Conservation (phyloP, 192 early-diverging fungal genomes). For the Coemansia reversa region DNA sequence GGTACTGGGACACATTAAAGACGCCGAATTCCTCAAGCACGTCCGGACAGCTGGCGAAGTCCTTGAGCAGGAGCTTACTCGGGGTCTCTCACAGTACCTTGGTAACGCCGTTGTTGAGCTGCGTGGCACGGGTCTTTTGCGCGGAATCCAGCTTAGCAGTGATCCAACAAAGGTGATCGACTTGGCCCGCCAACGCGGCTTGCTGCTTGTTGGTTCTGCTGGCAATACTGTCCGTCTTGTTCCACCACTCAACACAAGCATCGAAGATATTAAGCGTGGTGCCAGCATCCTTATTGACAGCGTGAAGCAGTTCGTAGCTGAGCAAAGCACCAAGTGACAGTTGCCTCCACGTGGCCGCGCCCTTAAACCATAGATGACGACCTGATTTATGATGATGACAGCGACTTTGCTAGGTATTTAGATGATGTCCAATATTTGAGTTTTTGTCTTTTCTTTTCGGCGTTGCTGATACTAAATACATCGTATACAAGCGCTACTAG, state of each 20-base stretch:
- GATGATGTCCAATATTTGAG: neutral
- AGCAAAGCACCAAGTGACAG: neutral
- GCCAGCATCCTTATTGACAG: slow-evolving; percentile 68
- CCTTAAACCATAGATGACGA: slow-evolving; percentile 4
- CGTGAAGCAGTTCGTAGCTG: slow-evolving; percentile 24
- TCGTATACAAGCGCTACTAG: neutral
- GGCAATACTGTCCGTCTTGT: slow-evolving; percentile 90
- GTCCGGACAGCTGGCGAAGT: slow-evolving; percentile 66
- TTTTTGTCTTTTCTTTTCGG: neutral
- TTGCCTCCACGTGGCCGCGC: slow-evolving; percentile 5
- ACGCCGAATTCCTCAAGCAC: slow-evolving; percentile 69
- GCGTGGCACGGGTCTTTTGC: slow-evolving; percentile 82
- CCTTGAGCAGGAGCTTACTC: slow-evolving; percentile 57
- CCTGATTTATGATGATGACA: neutral
- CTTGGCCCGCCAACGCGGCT: slow-evolving; percentile 75
- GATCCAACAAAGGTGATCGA: slow-evolving; percentile 70
- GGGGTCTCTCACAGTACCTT: slow-evolving; percentile 47
- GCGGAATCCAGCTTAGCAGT: slow-evolving; percentile 78
- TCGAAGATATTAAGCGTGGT: slow-evolving; percentile 76
- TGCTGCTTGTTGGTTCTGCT: slow-evolving; percentile 85
- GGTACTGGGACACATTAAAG: slow-evolving; percentile 70
- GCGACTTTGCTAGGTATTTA: neutral
- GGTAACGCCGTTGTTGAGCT: slow-evolving; percentile 67
- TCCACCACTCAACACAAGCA: slow-evolving; percentile 80
- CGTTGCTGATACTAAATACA: neutral